These are phyloP conservation scores for Trichoderma sp. DNA, from an alignment of 2,329 filamentous ascomycete genomes.

Conservation along the genomic window DNA sequence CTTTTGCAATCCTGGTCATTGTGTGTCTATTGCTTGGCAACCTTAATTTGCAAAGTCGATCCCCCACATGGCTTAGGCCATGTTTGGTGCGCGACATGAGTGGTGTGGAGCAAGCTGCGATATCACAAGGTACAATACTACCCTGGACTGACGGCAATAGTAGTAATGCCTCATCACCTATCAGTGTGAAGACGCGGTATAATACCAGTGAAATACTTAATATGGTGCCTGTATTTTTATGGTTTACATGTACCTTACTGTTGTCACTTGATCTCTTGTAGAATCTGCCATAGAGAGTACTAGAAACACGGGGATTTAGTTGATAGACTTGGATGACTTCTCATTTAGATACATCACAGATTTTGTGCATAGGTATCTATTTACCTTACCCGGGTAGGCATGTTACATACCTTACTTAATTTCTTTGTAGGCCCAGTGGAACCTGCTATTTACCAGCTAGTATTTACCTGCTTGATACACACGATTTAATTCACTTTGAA, in stretches of 20 bases:
- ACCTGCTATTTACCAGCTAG: neutral
- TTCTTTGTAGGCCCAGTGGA: neutral
- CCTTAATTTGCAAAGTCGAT: neutral
- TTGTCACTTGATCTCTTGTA: neutral
- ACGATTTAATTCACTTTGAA: neutral
- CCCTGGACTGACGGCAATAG: neutral
- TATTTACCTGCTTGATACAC: neutral
- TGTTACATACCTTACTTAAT: neutral
- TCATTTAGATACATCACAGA: neutral
- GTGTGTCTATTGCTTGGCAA: neutral
- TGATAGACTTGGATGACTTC: neutral
- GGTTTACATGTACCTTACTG: neutral
- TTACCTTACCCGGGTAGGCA: neutral
- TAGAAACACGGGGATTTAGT: neutral
- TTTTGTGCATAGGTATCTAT: neutral
- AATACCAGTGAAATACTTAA: neutral
- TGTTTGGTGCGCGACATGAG: neutral
- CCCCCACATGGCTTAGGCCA: neutral
- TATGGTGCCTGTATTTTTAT: neutral
- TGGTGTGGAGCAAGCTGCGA: neutral
- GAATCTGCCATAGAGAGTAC: too few relatives aligned
- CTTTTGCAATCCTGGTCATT: neutral
- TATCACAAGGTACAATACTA: neutral
- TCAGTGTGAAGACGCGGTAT: neutral
- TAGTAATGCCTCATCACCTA: neutral